Evolutionary conservation across 257 asterid species (phyloP).

Genomic region (Solanum ahanhuiri): DNA sequence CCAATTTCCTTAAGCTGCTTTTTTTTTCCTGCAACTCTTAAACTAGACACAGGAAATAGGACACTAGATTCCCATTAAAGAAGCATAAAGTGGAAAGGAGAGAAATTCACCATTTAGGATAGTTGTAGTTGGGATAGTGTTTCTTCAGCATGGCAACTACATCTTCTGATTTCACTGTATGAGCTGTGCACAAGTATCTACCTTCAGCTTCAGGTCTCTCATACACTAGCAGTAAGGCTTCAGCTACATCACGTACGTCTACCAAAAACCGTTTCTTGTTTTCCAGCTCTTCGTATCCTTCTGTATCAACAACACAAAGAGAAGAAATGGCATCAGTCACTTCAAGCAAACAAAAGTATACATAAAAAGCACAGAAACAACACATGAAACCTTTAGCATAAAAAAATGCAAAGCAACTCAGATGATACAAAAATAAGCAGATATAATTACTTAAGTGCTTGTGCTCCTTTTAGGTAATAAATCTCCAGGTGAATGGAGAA

Average conservation of each 20-base stretch:
- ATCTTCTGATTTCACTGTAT: slow-evolving; percentile 15
- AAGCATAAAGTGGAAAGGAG: neutral
- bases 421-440: neutral
- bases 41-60: neutral
- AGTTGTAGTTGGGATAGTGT: slow-evolving; percentile 40
- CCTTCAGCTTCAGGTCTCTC: slow-evolving; percentile 63
- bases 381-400: neutral
- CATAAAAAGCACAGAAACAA: neutral
- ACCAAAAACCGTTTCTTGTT: slow-evolving; percentile 23
- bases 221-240: slow-evolving; percentile 39
- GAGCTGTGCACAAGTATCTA: slow-evolving; percentile 53
- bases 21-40: neutral
- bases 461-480: neutral
- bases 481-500: neutral
- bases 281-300: slow-evolving; percentile 43
- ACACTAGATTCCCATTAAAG: neutral
- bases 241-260: slow-evolving; percentile 69
- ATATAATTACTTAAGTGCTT: neutral
- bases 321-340: neutral
- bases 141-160: slow-evolving; percentile 37
- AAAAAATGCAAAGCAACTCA: neutral
- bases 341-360: neutral
- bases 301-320: slow-evolving; percentile 11
- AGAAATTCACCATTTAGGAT: slow-evolving; percentile 53
- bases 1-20: neutral